Conservation (phyloP, 78 protist species). For the Tieghemostelium lacteum region DNA sequence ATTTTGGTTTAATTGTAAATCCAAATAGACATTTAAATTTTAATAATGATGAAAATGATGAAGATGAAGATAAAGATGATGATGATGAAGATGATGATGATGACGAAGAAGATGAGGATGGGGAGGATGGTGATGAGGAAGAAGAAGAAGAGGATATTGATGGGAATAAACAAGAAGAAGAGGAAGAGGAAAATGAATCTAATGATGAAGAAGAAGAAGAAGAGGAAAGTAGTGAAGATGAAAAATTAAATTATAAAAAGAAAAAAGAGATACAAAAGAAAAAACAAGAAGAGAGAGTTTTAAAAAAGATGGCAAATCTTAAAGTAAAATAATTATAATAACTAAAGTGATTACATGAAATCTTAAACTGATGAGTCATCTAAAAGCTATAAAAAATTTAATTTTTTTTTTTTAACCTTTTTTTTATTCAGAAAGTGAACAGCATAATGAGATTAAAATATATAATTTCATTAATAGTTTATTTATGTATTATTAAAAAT, state of each 20-base stretch:
- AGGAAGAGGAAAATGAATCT: not conserved
- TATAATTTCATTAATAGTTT: too few relatives aligned
- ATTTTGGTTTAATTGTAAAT: constrained; percentile 35
- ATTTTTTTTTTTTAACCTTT: not conserved
- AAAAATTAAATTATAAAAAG: constrained; percentile 6
- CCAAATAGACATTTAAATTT: constrained; percentile 17
- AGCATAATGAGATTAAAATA: too few relatives aligned
- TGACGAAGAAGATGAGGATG: constrained; percentile 50
- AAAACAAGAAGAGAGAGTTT: constrained; percentile 8
- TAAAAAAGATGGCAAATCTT: constrained; percentile 24
- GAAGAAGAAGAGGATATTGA: constrained; percentile 11
- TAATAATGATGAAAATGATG: not conserved
- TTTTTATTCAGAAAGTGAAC: too few relatives aligned
- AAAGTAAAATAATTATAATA: not conserved
- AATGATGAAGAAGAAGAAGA: constrained; percentile 4
- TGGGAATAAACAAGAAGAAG: constrained; percentile 18
- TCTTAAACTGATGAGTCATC: not conserved
- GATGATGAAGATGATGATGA: constrained; percentile 10
- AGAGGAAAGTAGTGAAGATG: constrained; percentile 25
- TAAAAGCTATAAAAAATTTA: too few relatives aligned
- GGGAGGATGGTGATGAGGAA: constrained; percentile 3
- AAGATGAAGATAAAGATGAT: constrained; percentile 27
- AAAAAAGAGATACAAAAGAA: constrained; percentile 24
- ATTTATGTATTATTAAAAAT: too few relatives aligned
- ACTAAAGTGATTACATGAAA: too few relatives aligned